Conservation (phyloP, 352 stramenopile genomes). For the Thraustotheca clavata region DNA sequence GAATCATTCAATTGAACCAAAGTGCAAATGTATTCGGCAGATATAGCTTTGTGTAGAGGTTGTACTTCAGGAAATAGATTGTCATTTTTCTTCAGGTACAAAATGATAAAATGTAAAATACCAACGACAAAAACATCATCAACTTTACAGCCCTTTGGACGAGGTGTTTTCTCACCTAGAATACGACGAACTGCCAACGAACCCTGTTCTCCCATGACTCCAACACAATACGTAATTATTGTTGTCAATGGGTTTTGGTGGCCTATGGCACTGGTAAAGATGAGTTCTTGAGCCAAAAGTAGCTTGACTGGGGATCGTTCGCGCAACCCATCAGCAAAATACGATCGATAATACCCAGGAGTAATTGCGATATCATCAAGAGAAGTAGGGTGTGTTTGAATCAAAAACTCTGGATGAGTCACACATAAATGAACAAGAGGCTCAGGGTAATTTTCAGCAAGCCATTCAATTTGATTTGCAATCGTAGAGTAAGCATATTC, state of each 20-base stretch:
- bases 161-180: constrained; percentile 3
- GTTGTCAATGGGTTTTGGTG: constrained; percentile 31
- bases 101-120: constrained; percentile 52
- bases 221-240: constrained; percentile 47
- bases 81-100: constrained; percentile 44
- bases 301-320: constrained; percentile 36
- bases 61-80: constrained; percentile 34
- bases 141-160: constrained; percentile 24
- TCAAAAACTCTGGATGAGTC: constrained; percentile 50
- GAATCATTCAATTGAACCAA: constrained; percentile 43
- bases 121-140: constrained; percentile 46
- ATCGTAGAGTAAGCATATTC: constrained; percentile 38
- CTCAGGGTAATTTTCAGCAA: constrained; percentile 37
- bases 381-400: constrained; percentile 19
- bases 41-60: constrained; percentile 34
- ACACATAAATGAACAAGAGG: constrained; percentile 47
- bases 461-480: constrained; percentile 28
- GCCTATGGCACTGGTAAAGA: constrained; percentile 7
- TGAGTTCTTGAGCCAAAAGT: constrained; percentile 42
- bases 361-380: constrained; percentile 18
- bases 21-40: constrained; percentile 41
- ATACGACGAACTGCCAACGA: constrained; percentile 32
- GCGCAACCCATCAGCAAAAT: constrained; percentile 38
- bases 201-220: constrained; percentile 35
- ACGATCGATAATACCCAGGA: constrained; percentile 27